Base-by-base conservation (phyloP, 768 basidiomycete genomes). In the Tulasnella sp. region DNA sequence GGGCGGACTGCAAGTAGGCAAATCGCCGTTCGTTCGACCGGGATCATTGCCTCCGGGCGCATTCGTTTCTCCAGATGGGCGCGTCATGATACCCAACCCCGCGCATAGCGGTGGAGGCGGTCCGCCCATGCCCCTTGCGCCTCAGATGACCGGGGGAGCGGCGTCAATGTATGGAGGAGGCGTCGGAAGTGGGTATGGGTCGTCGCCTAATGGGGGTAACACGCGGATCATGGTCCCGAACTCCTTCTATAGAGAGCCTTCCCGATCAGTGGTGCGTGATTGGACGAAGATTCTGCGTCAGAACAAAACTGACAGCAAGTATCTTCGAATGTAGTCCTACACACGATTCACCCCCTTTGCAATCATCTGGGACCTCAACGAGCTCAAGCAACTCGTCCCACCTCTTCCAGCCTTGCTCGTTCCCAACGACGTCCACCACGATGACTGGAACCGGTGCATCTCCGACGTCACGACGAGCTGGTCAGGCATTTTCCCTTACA, bases 391-490 rank as follows among this genome's bases (percentile, higher is more conserved):
- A 24, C 41, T 59, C 25, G 38, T n/a, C 15, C 61, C 56, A 21
- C 44, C 53, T 19, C 48, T 62, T 34, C 88, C 88, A 5, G 62
- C 75, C 4, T 80, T 84, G 10, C 77, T 91, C 22, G 75, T 79
- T 34, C 76, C 85, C 19, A 88, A 90, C 66, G 88, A 92, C 65
- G 81, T 89, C 9, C 80, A 80, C 62, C 76, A 78, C 61, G 81
- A 84, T 56, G 88, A 92, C 65, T 92, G 88, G 88, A 80, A 77
- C 62, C 75, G 88, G 11, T 52, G 30, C 29, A 44, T 49, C 10
- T 60, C 89, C 85, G 88, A 91, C 67, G 68, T 92, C 22, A 76
- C 79, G 9, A 75, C 84, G 24, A 82, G 84, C 0, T 92, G 88
- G 88, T 75, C 78, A 17, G 84, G 84, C n/a, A 80, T 78, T 61